These are phyloP conservation scores for Carex parvula DNA, from an alignment of 176 grass and related monocot species.

Conservation along the genomic window DNA sequence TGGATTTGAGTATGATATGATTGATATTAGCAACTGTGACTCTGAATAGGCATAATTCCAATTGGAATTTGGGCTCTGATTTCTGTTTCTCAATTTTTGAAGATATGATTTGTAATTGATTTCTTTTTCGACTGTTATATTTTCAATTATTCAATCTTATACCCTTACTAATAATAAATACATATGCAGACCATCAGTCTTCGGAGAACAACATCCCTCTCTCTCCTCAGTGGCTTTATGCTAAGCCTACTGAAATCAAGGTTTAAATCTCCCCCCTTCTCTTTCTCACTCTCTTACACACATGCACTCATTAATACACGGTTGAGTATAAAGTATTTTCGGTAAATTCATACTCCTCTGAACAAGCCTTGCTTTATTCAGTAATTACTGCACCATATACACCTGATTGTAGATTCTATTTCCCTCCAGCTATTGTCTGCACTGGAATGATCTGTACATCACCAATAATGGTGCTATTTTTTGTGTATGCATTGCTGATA, in stretches of 20 bases:
- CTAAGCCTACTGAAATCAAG: conserved; percentile 82
- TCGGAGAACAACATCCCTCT: conserved; percentile 91
- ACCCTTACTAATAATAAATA: conserved; percentile 11
- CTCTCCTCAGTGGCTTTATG: conserved; percentile 94
- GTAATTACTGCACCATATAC: neutral
- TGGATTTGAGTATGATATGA: neutral
- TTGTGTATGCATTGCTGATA: neutral
- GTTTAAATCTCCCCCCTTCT: conserved; percentile 17
- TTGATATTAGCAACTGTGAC: neutral
- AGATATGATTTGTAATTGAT: neutral
- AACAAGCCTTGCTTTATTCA: neutral
- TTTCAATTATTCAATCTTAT: neutral
- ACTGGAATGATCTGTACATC: neutral
- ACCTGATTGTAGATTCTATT: neutral
- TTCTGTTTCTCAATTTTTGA: conserved; percentile 29
- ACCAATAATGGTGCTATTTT: neutral
- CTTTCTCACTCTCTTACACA: neutral
- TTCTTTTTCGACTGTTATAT: neutral
- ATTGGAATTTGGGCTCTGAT: neutral
- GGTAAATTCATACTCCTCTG: neutral
- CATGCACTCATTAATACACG: neutral
- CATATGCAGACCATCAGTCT: conserved; percentile 63
- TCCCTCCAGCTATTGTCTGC: neutral
- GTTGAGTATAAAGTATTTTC: neutral
- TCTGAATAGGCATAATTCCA: neutral